Percentiles rank a stretch among this genome's conserved stretches.
These are phyloP conservation scores for Boletus austroedulis DNA, from an alignment of 1,284 basidiomycete species.

Conservation along the genomic window DNA sequence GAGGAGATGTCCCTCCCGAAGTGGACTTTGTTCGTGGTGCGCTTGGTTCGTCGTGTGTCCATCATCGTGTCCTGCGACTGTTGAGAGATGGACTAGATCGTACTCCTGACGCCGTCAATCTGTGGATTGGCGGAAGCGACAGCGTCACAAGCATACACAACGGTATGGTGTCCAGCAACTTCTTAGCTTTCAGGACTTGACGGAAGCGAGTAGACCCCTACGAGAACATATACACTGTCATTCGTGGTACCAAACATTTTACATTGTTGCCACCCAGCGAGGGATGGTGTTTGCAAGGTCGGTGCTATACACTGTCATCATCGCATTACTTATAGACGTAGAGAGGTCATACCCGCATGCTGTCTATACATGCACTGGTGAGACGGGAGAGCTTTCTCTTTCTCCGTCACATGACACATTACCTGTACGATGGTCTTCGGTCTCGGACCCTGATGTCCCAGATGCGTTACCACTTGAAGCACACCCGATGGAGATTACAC, in stretches of 20 bases:
- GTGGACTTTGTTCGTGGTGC: constrained; percentile 75
- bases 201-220: constrained; percentile 65
- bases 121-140: constrained; percentile 81
- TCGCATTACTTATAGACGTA: constrained; percentile 30
- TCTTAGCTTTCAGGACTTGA: constrained; percentile 6
- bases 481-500: constrained; percentile 61
- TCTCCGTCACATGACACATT: constrained; percentile 43
- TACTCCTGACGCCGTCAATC: constrained; percentile 82
- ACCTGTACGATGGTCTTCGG: constrained; percentile 71
- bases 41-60: constrained; percentile 52
- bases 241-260: constrained; percentile 82
- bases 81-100: constrained; percentile 42
- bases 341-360: constrained; percentile 71
- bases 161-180: constrained; percentile 44
- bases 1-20: constrained; percentile 61
- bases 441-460: constrained; percentile 52
- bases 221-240: constrained; percentile 87
- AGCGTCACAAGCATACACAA: constrained; percentile 85
- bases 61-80: not conserved
- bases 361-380: constrained; percentile 48
- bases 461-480: constrained; percentile 48
- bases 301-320: constrained; percentile 12
- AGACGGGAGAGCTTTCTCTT: constrained; percentile 42
- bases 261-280: constrained; percentile 84
- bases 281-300: constrained; percentile 78